phyloP scores from a whole-genome alignment of 768 basidiomycete genomes.

The Trametes villosa region DNA sequence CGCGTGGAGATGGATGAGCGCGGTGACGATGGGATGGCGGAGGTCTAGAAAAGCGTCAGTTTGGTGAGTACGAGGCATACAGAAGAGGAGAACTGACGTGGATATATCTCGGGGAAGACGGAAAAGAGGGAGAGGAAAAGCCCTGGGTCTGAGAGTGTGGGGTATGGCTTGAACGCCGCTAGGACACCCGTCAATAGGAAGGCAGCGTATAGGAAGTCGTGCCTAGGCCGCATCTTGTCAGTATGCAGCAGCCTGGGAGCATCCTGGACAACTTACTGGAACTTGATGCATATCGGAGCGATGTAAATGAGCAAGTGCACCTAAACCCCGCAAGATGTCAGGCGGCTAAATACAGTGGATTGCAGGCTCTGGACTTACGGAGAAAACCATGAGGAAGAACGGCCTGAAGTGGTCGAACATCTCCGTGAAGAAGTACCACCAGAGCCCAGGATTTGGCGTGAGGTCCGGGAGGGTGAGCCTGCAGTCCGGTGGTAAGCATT shows the following conservation, averaged over 20 bases:
- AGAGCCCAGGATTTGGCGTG: constrained; percentile 91
- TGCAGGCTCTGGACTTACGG: constrained; percentile 50
- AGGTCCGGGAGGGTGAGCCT: constrained; percentile 87
- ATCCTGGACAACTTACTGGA: constrained; percentile 56
- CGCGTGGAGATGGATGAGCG: constrained; percentile 82
- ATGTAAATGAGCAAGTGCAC: constrained; percentile 85
- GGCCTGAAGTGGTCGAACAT: constrained; percentile 98
- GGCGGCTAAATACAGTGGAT: no score
- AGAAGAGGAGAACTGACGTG: constrained; percentile 57
- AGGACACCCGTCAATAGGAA: constrained; percentile 78
- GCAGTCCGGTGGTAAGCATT: neutral
- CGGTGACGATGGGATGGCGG: constrained; percentile 82
- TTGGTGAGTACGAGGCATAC: neutral
- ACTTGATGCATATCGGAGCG: constrained; percentile 84
- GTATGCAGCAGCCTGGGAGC: neutral
- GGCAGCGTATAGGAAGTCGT: constrained; percentile 82
- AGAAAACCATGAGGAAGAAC: constrained; percentile 95
- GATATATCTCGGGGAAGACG: constrained; percentile 83
- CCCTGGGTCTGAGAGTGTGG: constrained; percentile 86
- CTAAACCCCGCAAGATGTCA: no score
- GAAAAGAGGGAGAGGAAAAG: constrained; percentile 81
- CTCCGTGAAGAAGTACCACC: constrained; percentile 99
- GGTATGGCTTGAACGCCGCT: constrained; percentile 89
- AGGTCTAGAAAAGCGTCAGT: constrained; percentile 58
- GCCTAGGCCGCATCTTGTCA: constrained; percentile 45